Percentiles rank a stretch among this genome's conserved stretches.
Evolutionary conservation across 1,284 basidiomycete genomes (phyloP).

Genomic region (Rhodotorula sp.): DNA sequence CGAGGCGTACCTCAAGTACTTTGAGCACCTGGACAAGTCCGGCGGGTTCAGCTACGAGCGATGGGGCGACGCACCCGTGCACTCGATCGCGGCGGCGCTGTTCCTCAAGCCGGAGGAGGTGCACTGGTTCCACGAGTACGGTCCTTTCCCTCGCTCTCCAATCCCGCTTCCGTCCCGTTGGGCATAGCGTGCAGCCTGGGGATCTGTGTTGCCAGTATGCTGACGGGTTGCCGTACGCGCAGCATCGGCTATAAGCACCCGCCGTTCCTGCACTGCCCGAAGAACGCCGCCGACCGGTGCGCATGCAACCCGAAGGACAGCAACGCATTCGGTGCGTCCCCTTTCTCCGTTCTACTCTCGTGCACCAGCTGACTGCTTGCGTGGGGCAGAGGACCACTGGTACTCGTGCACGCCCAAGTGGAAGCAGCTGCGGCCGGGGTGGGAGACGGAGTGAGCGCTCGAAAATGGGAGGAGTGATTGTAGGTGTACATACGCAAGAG

Average conservation of each 20-base stretch:
- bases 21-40: conserved; percentile 66
- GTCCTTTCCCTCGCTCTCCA: not conserved
- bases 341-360: not conserved
- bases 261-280: conserved; percentile 59
- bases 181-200: too few relatives aligned
- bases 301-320: conserved; percentile 44
- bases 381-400: conserved; percentile 20
- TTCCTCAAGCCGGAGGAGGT: conserved; percentile 64
- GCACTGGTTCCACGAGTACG: conserved; percentile 44
- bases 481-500: not conserved
- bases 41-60: conserved; percentile 76
- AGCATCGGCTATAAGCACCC: conserved; percentile 19
- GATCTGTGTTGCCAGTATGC: too few relatives aligned
- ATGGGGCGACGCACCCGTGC: conserved; percentile 65
- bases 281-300: conserved; percentile 60
- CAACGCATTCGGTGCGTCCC: conserved; percentile 17
- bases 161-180: not conserved
- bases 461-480: not conserved
- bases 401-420: conserved; percentile 26
- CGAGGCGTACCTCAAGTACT: conserved; percentile 74
- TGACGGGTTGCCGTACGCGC: not conserved
- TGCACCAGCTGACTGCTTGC: too few relatives aligned
- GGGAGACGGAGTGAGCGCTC: not conserved
- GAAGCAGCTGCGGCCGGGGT: conserved; percentile 3
- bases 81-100: conserved; percentile 74